phyloP scores from a whole-genome alignment of 768 basidiomycete species.

The Podaxis mareebaensis region DNA sequence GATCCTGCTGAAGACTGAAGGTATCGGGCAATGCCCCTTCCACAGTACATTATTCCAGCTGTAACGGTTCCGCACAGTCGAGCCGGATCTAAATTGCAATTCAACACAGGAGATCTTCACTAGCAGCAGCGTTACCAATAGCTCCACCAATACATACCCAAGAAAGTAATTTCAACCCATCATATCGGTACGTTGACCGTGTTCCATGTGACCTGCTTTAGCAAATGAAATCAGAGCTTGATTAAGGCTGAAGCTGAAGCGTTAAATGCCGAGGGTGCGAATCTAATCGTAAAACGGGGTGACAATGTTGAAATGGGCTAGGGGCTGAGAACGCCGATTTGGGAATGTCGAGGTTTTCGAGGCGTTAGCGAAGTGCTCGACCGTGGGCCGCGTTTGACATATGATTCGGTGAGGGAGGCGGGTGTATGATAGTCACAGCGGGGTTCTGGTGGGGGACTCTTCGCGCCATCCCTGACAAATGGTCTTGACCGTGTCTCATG shows the following conservation, averaged over 20 bases:
- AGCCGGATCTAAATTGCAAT: background rate
- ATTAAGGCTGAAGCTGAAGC: background rate
- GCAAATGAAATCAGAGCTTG: background rate
- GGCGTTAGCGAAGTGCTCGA: too few species aligned
- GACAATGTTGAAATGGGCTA: background rate
- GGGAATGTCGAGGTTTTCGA: background rate
- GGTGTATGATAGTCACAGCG: too few species aligned
- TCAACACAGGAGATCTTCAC: background rate
- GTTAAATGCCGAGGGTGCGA: constrained; percentile 1
- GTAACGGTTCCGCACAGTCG: background rate
- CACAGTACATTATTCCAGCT: background rate
- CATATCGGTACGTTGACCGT: background rate
- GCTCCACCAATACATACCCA: background rate
- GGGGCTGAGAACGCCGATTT: background rate
- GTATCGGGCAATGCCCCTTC: background rate
- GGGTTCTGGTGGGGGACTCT: too few species aligned
- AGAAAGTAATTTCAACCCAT: background rate
- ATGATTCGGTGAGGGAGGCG: too few species aligned
- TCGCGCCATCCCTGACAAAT: too few species aligned
- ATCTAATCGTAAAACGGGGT: background rate
- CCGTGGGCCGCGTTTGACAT: too few species aligned
- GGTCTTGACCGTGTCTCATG: background rate
- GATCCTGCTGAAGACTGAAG: too few species aligned
- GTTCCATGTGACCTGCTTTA: background rate
- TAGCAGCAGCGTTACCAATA: background rate